These are phyloP conservation scores for Daedaleopsis sinensis DNA, from an alignment of 768 basidiomycete species.

Conservation along the genomic window DNA sequence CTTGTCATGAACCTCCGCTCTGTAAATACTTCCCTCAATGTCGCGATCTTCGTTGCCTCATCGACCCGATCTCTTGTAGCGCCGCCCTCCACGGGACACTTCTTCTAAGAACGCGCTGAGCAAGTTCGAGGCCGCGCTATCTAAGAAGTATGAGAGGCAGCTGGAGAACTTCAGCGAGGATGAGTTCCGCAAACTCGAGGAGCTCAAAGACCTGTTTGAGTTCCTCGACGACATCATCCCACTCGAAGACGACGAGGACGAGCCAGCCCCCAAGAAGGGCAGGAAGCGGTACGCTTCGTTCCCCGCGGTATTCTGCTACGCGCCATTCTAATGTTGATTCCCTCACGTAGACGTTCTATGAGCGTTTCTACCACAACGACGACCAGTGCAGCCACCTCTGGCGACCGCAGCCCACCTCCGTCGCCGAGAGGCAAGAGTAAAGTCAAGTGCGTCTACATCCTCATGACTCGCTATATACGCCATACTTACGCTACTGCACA, in stretches of 20 bases:
- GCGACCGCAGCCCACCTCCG: constrained; percentile 20
- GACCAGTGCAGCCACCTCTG: constrained; percentile 36
- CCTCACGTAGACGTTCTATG: constrained; percentile 52
- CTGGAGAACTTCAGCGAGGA: constrained; percentile 74
- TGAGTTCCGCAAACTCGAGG: constrained; percentile 65
- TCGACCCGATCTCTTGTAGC: constrained; percentile 38
- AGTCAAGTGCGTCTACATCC: constrained; percentile 35
- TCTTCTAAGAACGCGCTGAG: constrained; percentile 67
- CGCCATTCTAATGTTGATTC: background rate
- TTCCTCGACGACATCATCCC: constrained; percentile 76
- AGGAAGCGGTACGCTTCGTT: constrained; percentile 54
- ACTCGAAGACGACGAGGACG: constrained; percentile 57
- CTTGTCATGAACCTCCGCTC: constrained; percentile 60
- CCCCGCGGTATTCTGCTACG: background rate
- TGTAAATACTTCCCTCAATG: constrained; percentile 41
- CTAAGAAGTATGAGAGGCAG: constrained; percentile 73
- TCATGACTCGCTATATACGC: constrained; percentile 38
- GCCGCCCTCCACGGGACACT: constrained; percentile 60
- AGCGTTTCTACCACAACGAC: constrained; percentile 54
- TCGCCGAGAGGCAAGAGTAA: constrained; percentile 25
- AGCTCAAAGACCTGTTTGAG: constrained; percentile 64
- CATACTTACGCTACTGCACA: constrained; percentile 27
- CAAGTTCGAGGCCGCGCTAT: constrained; percentile 67
- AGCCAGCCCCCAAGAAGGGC: constrained; percentile 40
- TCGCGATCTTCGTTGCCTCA: background rate